Evolutionary conservation across 768 basidiomycete genomes (phyloP), one percentile per base, ranked within the genome.

Genomic region (Mycena filopes): DNA sequence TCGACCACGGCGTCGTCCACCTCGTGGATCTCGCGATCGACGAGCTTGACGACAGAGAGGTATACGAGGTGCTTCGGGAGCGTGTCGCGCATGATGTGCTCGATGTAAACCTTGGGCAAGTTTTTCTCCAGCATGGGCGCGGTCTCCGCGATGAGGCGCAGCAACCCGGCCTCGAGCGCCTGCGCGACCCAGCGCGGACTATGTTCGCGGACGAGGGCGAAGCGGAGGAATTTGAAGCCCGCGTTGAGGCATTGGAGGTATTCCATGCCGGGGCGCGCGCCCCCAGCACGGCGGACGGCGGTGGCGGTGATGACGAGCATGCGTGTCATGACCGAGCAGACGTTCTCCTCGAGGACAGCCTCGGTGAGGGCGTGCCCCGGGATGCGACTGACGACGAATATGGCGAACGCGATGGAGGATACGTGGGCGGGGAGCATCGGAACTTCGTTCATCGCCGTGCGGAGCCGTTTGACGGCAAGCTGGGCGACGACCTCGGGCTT

Each of bases 31-130:
- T 60, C 65, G 51, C 65, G 65, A 16, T 61, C 54, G 28, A 66
- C 53, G 20, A 60, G n/a, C n/a, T 55, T 55, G 15, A 66, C 31
- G 3, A 60, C 58, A 13, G 65, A 66, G 1, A 55, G 54, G 33
- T 59, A 65, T 26, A 66, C 57, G 43, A 66, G 26, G 53, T 54
- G 50, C 48, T 66, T 53, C 28, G 59, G 65, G 11, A 66, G 45
- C 1, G 53, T 55, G 36, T 55, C 59, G 25, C 28, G 26, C 11
- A 66, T 4, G 29, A 65, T 66, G 36, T 60, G 53, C 29, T 36
- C 58, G 11, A 61, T 21, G 40, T 28, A 50, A n/a, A 42, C 46
- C 16, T 38, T 26, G 21, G 40, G 51, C 38, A 66, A 18, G 23
- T 55, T 16, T 4, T 2, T 16, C 36, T 66, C 59, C 10, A 66